Percentiles rank a stretch among this genome's conserved stretches.
Evolutionary conservation across 306 rosid species (phyloP).

Genomic region (Mimosa pudica): DNA sequence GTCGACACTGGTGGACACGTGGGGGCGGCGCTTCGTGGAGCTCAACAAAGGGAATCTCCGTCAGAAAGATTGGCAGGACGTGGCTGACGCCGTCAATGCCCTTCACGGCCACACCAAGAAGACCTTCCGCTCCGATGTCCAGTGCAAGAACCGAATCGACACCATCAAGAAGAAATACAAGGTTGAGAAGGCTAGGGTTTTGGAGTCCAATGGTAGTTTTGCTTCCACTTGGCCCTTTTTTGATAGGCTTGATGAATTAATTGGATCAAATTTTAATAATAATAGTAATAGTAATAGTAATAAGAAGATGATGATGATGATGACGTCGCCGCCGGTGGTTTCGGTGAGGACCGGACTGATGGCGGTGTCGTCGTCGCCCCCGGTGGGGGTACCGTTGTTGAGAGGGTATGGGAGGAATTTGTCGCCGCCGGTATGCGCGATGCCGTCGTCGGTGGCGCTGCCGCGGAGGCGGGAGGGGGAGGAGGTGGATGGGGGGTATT

Average conservation of each 20-base stretch:
- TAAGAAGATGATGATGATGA: too few species aligned
- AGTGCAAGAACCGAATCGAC: slow-evolving; percentile 95
- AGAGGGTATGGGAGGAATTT: slow-evolving; percentile 46
- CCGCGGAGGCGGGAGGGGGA: slow-evolving; percentile 79
- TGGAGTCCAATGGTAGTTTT: slow-evolving; percentile 54
- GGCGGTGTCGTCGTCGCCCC: slow-evolving; percentile 53
- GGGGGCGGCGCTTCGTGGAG: slow-evolving; percentile 72
- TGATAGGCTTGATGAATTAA: slow-evolving; percentile 64
- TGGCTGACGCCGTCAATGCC: slow-evolving; percentile 90
- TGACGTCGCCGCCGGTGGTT: not conserved
- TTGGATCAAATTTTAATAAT: slow-evolving; percentile 56
- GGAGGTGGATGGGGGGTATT: slow-evolving; percentile 61
- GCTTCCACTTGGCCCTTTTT: slow-evolving; percentile 77
- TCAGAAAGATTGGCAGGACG: slow-evolving; percentile 98
- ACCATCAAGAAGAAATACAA: slow-evolving; percentile 95
- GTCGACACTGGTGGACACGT: slow-evolving; percentile 63
- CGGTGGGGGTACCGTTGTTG: slow-evolving; percentile 65
- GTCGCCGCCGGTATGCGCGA: slow-evolving; percentile 37
- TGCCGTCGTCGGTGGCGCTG: slow-evolving; percentile 51
- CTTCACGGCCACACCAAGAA: slow-evolving; percentile 90
- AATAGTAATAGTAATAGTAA: too few species aligned
- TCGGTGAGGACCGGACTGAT: too few species aligned
- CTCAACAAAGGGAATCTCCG: slow-evolving; percentile 98
- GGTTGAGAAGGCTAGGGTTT: slow-evolving; percentile 88
- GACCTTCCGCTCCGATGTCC: slow-evolving; percentile 90